A percentile compares a stretch with the other conserved stretches of the same genome.
Evolutionary conservation across 169 alveolate species (phyloP).

Genomic region (Plasmodium gallinaceum): DNA sequence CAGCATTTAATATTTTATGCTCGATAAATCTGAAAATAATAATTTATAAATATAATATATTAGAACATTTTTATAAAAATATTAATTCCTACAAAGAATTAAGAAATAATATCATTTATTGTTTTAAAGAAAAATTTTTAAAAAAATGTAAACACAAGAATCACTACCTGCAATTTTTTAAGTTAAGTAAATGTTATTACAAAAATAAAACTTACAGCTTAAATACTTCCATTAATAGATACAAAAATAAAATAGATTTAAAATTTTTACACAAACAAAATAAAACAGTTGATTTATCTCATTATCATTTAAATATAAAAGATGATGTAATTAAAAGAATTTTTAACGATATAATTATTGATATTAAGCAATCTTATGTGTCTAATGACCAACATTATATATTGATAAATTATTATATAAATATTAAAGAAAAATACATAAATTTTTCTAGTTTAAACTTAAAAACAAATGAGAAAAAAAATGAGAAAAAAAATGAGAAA

Average conservation of each 20-base stretch:
- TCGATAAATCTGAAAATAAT: constrained; percentile 53
- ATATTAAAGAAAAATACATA: constrained; percentile 29
- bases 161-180: not conserved
- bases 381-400: constrained; percentile 53
- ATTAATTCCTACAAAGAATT: constrained; percentile 13
- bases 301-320: constrained; percentile 24
- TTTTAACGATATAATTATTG: constrained; percentile 35
- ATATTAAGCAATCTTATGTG: constrained; percentile 54
- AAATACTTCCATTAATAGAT: constrained; percentile 33
- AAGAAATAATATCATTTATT: constrained; percentile 11
- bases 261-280: not conserved
- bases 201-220: not conserved
- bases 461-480: not conserved
- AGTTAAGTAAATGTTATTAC: not conserved
- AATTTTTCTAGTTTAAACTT: constrained; percentile 34
- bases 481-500: not conserved
- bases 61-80: constrained; percentile 49
- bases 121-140: constrained; percentile 44
- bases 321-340: constrained; percentile 31
- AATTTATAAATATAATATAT: constrained; percentile 63
- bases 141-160: constrained; percentile 31
- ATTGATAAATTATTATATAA: constrained; percentile 38
- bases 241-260: not conserved
- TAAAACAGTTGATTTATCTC: not conserved
- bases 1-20: constrained; percentile 38